Evolutionary conservation across 1,284 basidiomycete genomes (phyloP), one percentile per base, ranked within the genome.

Genomic region (Irpex sp.): DNA sequence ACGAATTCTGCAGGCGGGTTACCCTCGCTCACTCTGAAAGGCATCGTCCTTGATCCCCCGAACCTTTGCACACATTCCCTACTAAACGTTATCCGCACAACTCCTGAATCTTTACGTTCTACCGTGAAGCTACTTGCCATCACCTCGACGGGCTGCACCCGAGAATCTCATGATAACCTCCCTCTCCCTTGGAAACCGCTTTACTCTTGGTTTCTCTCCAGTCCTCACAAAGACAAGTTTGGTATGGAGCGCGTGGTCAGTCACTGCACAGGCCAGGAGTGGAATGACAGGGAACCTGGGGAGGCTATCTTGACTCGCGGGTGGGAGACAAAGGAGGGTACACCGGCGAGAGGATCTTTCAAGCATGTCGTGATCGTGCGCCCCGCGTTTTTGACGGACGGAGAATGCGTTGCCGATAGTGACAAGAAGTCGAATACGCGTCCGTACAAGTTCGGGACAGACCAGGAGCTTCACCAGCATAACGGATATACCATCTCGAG

Each of bases 351-450:
- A 7, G 85, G 83, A 39, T 67, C 63, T n/a, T 70, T 78, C 51
- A 78, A 79, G 67, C 68, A 74, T 15, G 66, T 83, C 0, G 75
- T 86, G 8, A 73, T 88, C 17, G 70, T 90, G 3, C 74, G 87
- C 5, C 82, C 88, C 1, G 81, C 83, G 35, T 17, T 87, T 33
- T 69, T 89, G 36, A 87, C 83, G 2, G 82, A 87, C 61, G 87
- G 86, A 0, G 72, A 75, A 15, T 85, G 83, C 68, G 68, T 73
- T 2, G 85, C 76, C 2, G 84, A 86, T 36, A 74, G 74, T 65
- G 61, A 49, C 5, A 67, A 65, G 57, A 35, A 26, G 2, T 6
- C 17, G 2, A 9, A 55, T 2, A 55, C 26, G 31, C 21, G 2
- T 6, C 83, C 85, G 67, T 73, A 77, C 39, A 77, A 77, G 17